Evolutionary conservation across 305 asterid species (phyloP), one percentile per base, ranked within the genome.

Genomic region (Caryopteris hybrid): DNA sequence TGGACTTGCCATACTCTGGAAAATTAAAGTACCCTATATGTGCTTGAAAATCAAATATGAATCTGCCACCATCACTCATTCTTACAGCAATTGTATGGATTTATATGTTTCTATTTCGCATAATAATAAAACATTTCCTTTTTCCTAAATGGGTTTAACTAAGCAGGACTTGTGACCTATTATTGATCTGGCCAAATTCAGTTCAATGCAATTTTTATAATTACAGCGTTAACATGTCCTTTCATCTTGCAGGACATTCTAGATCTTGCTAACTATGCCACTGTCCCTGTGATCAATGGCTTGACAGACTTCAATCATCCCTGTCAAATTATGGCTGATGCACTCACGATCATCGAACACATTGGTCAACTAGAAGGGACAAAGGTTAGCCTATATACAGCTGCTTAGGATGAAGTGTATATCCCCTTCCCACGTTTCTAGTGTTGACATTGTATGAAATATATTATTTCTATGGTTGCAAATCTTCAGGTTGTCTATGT

Each of bases 271-370:
- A 84, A 80, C 43, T 88, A 87, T 76, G 86, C 97, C 29, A 67
- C 86, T 55, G 95, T 88, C 41, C 97, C 97, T 16, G 99, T 93
- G 66, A 82, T 94, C 78, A 94, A 94, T 72, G 99, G 99, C 57
- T 79, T 94, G 79, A 88, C 97, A 11, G 96, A 93, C 80, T 91
- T 65, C 75, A 93, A 94, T 77, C 99, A 94, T 82, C 99, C 99
- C 34, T 86, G 94, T 73, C 99, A 91, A 86, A 88, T 93, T 48
- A 93, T 93, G 97, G 99, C 99, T 43, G 99, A 93, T 84, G 99
- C 95, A 33, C 92, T 91, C 72, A 93, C 99, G 2, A 91, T 94
- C 12, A 91, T 94, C 39, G 99, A 94, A 69, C 95, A 94, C 70
- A 52, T 84, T 64, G 95, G 95, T 73, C 89, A 73, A 43, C 80